Base-by-base conservation (phyloP, 148 eudicot genomes). In the Fagopyrum tataricum region DNA sequence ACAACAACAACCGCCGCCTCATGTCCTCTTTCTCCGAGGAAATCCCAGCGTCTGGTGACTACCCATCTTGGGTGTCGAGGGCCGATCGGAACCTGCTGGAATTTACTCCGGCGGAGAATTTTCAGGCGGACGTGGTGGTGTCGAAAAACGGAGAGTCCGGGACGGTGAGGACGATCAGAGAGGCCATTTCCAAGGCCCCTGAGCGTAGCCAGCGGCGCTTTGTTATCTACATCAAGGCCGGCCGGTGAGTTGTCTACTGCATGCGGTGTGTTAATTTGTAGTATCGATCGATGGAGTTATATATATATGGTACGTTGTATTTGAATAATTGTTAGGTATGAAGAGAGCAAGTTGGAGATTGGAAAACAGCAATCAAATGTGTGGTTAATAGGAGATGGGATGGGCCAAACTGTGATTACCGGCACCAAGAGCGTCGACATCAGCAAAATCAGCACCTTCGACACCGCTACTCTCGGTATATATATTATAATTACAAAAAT, bases 331-430 rank as follows among this genome's bases (percentile, higher is more conserved):
- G 7, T 3, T 48, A 75, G 75, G 37, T 79, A 79, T 43, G 66
- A 61, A 48, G 81, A 79, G 44, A 10, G 3, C 2, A 61, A 71
- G 67, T 70, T 79, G 55, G 51, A 12, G 2, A 44, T 79, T 1
- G 78, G 46, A 21, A 49, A 10, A 6, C 43, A 26, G 6, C 51
- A 52, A 55, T 53, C 46, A 37, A 79, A 79, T 13, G 1, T 79
- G 6, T 79, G 82, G 82, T 43, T 75, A 5, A 72, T 79, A 26
- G 82, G 82, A 21, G 82, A 75, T 42, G 82, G 82, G 11, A 79
- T 47, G 5, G 79, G 79, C 56, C 18, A 46, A 43, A 76, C 79
- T 0, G 61, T 79, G 7, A 76, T 79, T 13, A 72, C 76, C 0
- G 79, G 82, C 37, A 12, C 39, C 24, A 66, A 3, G 24, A 79